Percentiles rank a stretch among this genome's conserved stretches.
Conservation (phyloP, 192 early-diverging fungal genomes). For the Backusella circina region DNA sequence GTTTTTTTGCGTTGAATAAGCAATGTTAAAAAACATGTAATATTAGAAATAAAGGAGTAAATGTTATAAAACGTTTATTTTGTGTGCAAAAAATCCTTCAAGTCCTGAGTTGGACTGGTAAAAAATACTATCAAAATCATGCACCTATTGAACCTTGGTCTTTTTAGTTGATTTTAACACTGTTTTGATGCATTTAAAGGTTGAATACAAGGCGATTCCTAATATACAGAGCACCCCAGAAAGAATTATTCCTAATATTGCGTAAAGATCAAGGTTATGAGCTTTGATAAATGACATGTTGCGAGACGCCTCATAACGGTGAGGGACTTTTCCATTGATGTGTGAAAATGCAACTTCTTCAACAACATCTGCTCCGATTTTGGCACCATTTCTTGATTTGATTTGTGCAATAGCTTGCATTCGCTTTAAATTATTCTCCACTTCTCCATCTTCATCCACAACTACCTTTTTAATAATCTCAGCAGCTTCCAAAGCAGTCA, state of each 20-base stretch:
- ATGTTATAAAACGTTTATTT: too few species aligned
- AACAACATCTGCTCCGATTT: slow-evolving; percentile 7
- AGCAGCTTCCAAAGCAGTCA: not conserved
- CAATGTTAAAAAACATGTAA: too few species aligned
- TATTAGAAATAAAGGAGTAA: too few species aligned
- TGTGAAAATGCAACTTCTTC: not conserved
- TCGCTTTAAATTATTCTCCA: not conserved
- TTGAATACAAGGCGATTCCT: not conserved
- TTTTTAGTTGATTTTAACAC: not conserved
- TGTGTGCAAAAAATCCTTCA: too few species aligned
- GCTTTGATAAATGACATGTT: not conserved
- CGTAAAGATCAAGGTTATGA: not conserved
- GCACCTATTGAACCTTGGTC: not conserved
- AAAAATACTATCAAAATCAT: not conserved
- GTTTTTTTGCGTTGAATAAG: too few species aligned
- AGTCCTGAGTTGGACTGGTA: too few species aligned
- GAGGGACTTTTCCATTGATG: not conserved
- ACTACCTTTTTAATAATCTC: not conserved
- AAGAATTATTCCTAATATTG: not conserved
- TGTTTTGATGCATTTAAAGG: not conserved
- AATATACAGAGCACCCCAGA: not conserved
- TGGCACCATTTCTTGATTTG: not conserved
- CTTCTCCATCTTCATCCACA: not conserved
- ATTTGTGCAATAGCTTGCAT: slow-evolving; percentile 10
- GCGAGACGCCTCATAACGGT: slow-evolving; percentile 2